Base-by-base conservation (phyloP, 2,329 filamentous ascomycete genomes). In the Clarireedia hainanense region DNA sequence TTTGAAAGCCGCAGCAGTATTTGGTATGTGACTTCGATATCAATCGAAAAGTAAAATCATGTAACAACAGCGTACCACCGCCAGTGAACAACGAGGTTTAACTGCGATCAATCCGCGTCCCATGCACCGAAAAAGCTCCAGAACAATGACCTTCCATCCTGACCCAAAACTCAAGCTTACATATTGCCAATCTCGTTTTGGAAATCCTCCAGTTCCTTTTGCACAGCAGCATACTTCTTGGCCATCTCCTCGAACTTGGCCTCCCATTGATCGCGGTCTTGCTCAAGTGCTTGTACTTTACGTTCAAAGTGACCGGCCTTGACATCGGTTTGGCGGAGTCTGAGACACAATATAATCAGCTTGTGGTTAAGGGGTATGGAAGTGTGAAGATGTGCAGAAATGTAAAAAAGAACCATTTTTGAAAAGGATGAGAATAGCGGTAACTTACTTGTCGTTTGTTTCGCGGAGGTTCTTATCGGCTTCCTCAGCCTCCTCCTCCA, bases 241-340 rank as follows among this genome's bases (percentile, higher is more conserved):
- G 86, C 75, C 87, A 96, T 95, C 74, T 97, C 92, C 77, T 97
- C 94, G 78, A 95, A 97, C 80, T 99, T 97, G 75, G 80, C 73
- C 80, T 97, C 94, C 91, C 91, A 96, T 75, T 91, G 84, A 75
- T 96, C 91, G 69, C 89, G 88, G 73, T 91, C 84, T 70, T 83
- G 80, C 78, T 99, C 94, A 70, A 96, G 85, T 68, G 94, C 92
- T 76, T 96, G 90, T 67, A 97, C 94, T 81, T 97, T 97, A 77
- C 94, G 94, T 80, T 99, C 94, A 76, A 92, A 97, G 80, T 99
- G 92, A 69, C 92, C 94, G 70, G 92, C 91, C 82, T 97, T 97
- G 77, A 97, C 91, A 73, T 99, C 94, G 77, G 94, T 96, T 79
- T 96, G 91, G 74, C 94, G 91, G 71, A 97, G 89, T 79, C 94